Conservation (phyloP, 768 basidiomycete genomes). For the Mycena amicta region DNA sequence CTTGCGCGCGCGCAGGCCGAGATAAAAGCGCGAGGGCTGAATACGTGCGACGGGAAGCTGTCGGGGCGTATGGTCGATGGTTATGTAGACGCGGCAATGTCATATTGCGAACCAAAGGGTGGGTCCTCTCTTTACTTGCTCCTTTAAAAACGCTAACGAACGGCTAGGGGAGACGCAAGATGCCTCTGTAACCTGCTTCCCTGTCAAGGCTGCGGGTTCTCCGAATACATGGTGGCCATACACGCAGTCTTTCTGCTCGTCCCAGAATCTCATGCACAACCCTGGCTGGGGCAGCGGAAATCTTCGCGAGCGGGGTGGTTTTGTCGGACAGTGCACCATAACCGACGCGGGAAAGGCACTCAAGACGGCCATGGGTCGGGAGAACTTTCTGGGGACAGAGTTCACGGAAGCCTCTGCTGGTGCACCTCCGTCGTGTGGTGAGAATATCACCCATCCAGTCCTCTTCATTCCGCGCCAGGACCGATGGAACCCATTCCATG, state of each 20-base stretch:
- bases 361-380: conserved; percentile 12
- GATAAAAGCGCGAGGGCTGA: conserved; percentile 10
- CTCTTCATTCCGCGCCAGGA: conserved; percentile 23
- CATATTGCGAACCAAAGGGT: conserved; percentile 4
- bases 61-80: conserved; percentile 14
- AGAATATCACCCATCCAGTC: conserved; percentile 14
- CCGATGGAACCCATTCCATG: conserved; percentile 24
- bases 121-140: not conserved
- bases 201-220: conserved; percentile 3
- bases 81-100: conserved; percentile 9
- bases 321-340: conserved; percentile 6
- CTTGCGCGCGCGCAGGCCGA: conserved; percentile 20
- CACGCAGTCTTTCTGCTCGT: conserved; percentile 18
- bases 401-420: conserved; percentile 2
- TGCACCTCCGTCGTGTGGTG: not conserved
- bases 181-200: conserved; percentile 17
- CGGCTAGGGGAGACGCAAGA: not conserved
- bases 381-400: conserved; percentile 16
- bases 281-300: conserved; percentile 13
- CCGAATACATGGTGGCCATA: conserved; percentile 24
- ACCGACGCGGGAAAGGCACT: conserved; percentile 1
- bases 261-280: conserved; percentile 10
- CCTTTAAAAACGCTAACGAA: not conserved
- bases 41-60: conserved; percentile 18
- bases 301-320: not conserved